A percentile compares a stretch with the other conserved stretches of the same genome.
Evolutionary conservation across 1,139 yeast species (phyloP).

Genomic region (Debaryomyces subglobosus): DNA sequence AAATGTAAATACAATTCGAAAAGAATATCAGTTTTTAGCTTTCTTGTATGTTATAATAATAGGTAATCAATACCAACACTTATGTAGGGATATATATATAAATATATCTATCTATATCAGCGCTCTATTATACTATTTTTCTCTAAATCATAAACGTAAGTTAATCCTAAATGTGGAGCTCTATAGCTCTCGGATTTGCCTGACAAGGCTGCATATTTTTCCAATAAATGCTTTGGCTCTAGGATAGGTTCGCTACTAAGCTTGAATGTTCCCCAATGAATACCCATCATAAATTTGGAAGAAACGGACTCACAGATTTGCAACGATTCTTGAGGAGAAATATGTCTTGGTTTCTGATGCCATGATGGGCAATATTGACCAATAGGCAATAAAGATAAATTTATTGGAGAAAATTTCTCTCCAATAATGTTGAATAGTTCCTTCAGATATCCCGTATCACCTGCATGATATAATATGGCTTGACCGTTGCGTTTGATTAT

Average conservation of each 20-base stretch:
- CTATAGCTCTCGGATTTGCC: slow-evolving; percentile 25
- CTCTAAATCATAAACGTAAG: slow-evolving; percentile 40
- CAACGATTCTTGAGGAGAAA: slow-evolving; percentile 77
- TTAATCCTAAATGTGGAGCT: slow-evolving; percentile 48
- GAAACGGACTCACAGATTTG: slow-evolving; percentile 65
- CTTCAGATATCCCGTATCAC: slow-evolving; percentile 87
- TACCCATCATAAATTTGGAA: slow-evolving; percentile 72
- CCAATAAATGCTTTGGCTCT: slow-evolving; percentile 65
- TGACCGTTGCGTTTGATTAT: slow-evolving; percentile 64
- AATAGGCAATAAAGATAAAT: slow-evolving; percentile 79
- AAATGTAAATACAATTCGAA: slow-evolving; percentile 4
- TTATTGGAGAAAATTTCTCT: slow-evolving; percentile 62
- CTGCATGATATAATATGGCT: slow-evolving; percentile 85
- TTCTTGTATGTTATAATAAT: slow-evolving; percentile 4
- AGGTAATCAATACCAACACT: slow-evolving; percentile 4
- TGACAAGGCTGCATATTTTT: slow-evolving; percentile 23
- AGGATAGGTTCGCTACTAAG: slow-evolving; percentile 84
- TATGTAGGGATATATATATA: not conserved
- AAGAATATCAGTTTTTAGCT: not conserved
- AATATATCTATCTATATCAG: not conserved
- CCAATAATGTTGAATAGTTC: slow-evolving; percentile 72
- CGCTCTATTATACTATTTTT: slow-evolving; percentile 11
- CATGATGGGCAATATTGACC: slow-evolving; percentile 96
- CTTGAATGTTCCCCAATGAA: slow-evolving; percentile 96
- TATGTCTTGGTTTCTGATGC: slow-evolving; percentile 92